Conservation (phyloP, 495 filamentous ascomycete species). For the Mytilinidion resinicola region DNA sequence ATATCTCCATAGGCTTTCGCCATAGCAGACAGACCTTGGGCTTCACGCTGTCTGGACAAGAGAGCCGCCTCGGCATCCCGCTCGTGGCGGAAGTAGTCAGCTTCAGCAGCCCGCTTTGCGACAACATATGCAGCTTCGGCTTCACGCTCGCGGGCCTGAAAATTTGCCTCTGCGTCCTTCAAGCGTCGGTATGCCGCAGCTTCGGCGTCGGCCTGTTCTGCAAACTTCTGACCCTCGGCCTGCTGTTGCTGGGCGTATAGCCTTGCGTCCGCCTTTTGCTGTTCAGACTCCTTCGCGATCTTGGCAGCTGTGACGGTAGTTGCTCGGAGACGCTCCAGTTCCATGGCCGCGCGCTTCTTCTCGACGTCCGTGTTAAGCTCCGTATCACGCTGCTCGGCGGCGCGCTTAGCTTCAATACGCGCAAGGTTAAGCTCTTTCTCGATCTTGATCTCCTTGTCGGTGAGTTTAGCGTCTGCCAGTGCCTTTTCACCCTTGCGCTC, state of each 20-base stretch:
- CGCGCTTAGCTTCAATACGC: slow-evolving; percentile 62
- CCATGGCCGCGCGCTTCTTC: slow-evolving; percentile 65
- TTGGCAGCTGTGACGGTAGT: slow-evolving; percentile 70
- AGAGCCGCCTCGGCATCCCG: slow-evolving; percentile 57
- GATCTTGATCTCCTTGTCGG: slow-evolving; percentile 62
- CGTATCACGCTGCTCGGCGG: slow-evolving; percentile 64
- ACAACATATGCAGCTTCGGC: slow-evolving; percentile 36
- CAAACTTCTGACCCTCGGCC: slow-evolving; percentile 31
- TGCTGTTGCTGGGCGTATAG: slow-evolving; percentile 41
- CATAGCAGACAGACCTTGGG: slow-evolving; percentile 67
- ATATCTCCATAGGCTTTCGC: slow-evolving; percentile 68
- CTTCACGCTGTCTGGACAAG: slow-evolving; percentile 59
- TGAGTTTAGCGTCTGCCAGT: slow-evolving; percentile 64
- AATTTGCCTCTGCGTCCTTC: slow-evolving; percentile 27
- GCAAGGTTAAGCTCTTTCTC: slow-evolving; percentile 63
- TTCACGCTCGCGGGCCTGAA: slow-evolving; percentile 34
- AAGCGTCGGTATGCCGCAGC: slow-evolving; percentile 22
- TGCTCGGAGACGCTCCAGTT: slow-evolving; percentile 70
- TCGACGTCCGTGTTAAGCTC: slow-evolving; percentile 71
- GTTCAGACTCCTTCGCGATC: slow-evolving; percentile 62
- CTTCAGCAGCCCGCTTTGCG: slow-evolving; percentile 21
- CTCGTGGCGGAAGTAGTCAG: slow-evolving; percentile 16
- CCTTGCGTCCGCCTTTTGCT: slow-evolving; percentile 66
- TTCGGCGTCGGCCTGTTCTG: slow-evolving; percentile 33
- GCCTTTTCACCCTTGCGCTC: slow-evolving; percentile 76